phyloP scores from a whole-genome alignment of 257 asterid species.

The Fraxinus cuspidata region DNA sequence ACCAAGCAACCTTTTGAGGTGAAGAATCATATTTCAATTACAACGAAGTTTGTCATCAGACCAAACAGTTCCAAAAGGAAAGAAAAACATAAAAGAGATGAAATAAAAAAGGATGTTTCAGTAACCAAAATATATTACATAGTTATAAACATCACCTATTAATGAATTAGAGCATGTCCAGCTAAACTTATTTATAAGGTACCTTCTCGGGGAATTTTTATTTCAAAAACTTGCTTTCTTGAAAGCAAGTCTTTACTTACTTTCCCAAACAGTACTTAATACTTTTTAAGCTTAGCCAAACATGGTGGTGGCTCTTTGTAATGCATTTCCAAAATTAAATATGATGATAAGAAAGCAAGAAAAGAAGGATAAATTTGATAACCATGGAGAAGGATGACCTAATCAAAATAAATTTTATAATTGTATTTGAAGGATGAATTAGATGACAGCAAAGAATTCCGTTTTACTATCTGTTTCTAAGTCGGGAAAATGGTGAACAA shows the following conservation, averaged over 20 bases:
- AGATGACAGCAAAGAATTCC: not conserved
- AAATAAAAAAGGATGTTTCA: no score
- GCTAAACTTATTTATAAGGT: not conserved
- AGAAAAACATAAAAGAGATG: not conserved
- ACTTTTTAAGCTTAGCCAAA: not conserved
- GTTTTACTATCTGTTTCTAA: not conserved
- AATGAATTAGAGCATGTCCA: not conserved
- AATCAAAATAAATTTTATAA: not conserved
- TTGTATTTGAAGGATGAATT: not conserved
- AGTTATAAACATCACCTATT: not conserved
- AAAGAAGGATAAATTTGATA: not conserved
- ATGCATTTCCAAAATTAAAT: not conserved
- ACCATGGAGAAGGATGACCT: not conserved
- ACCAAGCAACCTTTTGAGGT: constrained; percentile 12
- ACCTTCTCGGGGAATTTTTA: not conserved
- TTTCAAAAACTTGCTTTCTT: no score
- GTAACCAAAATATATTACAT: not conserved
- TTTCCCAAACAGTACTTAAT: no score
- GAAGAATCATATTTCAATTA: not conserved
- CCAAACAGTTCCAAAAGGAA: not conserved
- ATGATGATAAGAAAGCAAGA: not conserved
- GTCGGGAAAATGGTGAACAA: not conserved
- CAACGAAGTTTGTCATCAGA: not conserved
- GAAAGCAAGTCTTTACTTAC: no score
- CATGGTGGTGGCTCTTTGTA: not conserved